phyloP scores from a whole-genome alignment of 495 filamentous ascomycete species.

The Hapsidospora chrysogenum region DNA sequence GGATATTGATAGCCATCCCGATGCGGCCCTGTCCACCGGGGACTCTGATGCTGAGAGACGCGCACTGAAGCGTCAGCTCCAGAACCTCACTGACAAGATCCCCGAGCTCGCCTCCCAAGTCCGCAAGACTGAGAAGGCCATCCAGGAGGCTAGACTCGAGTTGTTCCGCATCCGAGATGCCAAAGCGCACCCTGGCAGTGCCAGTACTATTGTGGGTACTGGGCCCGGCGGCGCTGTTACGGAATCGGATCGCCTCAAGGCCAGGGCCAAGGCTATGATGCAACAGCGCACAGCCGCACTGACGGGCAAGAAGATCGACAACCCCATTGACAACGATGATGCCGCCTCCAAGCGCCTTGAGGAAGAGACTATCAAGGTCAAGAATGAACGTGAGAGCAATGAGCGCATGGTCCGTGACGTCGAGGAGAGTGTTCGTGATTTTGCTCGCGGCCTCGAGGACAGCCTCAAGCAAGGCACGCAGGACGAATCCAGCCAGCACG shows the following conservation, averaged over 20 bases:
- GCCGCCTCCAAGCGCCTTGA: slow-evolving; percentile 64
- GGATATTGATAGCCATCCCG: slow-evolving; percentile 85
- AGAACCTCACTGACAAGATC: slow-evolving; percentile 72
- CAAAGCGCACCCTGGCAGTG: slow-evolving; percentile 73
- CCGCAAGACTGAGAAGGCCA: slow-evolving; percentile 74
- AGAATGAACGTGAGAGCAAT: slow-evolving; percentile 78
- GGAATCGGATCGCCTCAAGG: slow-evolving; percentile 87
- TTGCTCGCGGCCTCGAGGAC: slow-evolving; percentile 66
- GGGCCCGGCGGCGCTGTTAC: slow-evolving; percentile 85
- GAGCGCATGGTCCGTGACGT: slow-evolving; percentile 94
- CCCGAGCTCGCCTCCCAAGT: slow-evolving; percentile 87
- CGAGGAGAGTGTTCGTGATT: slow-evolving; percentile 91
- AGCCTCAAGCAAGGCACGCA: slow-evolving; percentile 71
- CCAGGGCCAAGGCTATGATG: slow-evolving; percentile 93
- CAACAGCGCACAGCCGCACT: slow-evolving; percentile 89
- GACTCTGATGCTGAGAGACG: slow-evolving; percentile 80
- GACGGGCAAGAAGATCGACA: slow-evolving; percentile 59
- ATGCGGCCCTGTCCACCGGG: slow-evolving; percentile 50
- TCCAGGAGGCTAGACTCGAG: slow-evolving; percentile 85
- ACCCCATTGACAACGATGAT: slow-evolving; percentile 48
- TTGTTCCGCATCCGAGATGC: slow-evolving; percentile 88
- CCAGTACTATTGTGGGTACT: slow-evolving; percentile 75
- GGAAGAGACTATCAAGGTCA: slow-evolving; percentile 65
- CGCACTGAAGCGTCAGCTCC: slow-evolving; percentile 72
- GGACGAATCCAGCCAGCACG: slow-evolving; percentile 55